Percentiles rank a stretch among this genome's conserved stretches.
These are phyloP conservation scores for Juglanconis sp. DNA, from an alignment of 2,329 filamentous ascomycete species.

Conservation along the genomic window DNA sequence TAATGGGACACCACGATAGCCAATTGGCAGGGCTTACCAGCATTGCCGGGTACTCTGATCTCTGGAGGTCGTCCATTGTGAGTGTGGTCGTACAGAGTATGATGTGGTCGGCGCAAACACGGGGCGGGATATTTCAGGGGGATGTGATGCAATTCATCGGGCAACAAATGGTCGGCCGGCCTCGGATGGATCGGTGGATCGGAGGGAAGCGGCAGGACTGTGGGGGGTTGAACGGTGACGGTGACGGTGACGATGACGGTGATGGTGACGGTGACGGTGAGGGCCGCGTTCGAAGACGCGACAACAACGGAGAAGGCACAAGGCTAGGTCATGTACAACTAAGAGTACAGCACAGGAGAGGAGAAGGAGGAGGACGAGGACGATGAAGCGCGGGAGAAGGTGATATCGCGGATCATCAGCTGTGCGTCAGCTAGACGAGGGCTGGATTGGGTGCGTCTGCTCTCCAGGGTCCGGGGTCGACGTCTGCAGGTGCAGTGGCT, in stretches of 20 bases:
- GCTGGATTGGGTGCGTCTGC: not conserved
- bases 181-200: not conserved
- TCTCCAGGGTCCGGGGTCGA: not conserved
- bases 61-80: slow-evolving; percentile 71
- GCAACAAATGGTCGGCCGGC: slow-evolving; percentile 1
- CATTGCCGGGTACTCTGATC: slow-evolving; percentile 89
- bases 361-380: not conserved
- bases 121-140: slow-evolving; percentile 5
- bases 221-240: too few relatives aligned
- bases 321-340: not conserved
- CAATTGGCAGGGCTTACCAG: slow-evolving; percentile 59
- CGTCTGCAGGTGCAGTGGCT: too few relatives aligned
- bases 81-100: not conserved
- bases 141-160: slow-evolving; percentile 11
- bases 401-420: not conserved
- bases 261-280: not conserved
- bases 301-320: slow-evolving; percentile 5
- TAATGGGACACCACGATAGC: not conserved
- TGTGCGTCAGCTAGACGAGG: not conserved
- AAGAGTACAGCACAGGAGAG: not conserved
- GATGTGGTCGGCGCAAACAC: slow-evolving; percentile 23
- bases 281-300: not conserved
- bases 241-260: too few relatives aligned
- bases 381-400: not conserved
- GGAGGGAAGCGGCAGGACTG: not conserved